Evolutionary conservation across 192 early-diverging fungal genomes (phyloP), one percentile per base, ranked within the genome.

Genomic region (Backusella liffmaniae): DNA sequence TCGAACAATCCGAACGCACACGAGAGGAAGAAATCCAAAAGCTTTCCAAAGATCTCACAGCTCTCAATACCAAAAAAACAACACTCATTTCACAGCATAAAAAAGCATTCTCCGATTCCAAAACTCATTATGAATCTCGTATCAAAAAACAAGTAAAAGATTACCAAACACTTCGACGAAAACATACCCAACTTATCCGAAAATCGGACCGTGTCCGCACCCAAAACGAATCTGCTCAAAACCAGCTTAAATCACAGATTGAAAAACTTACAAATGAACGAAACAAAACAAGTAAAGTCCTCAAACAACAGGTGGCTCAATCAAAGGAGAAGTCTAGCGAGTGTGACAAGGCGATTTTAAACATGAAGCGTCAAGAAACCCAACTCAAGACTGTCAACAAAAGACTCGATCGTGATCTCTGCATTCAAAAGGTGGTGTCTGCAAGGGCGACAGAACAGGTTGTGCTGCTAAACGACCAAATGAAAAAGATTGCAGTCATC

Each of bases 261-360:
- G 66, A 73, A 2, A 70, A 65, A 12, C 21, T 56, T 18, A 73
- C 51, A 7, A 75, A 80, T 21, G 79, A 80, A 36, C 73, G 76
- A 34, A 76, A 73, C 67, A 76, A 76, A 29, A 8, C 69, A 23
- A 41, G 68, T 0, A 76, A 76, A n/a, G 66, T 66, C 0, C 51
- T 80, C 36, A 80, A 80, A 16, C 72, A 72, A 44, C 75, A 80
- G 29, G 23, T 66, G 7, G 66, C 73, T 53, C 70, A 72, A 13
- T 53, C 70, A 23, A 76, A 67, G 21, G 79, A 80, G 21, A 70
- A 65, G 1, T 37, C 16, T 8, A 26, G 10, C 13, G 49, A 70
- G 10, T 65, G 67, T 66, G 79, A 73, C 18, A 70, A 67, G 5
- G 71, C 73, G 23, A 36, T 76, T 23, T n/a, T 30, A 46, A 37